A percentile compares a stretch with the other conserved stretches of the same genome.
Conservation (phyloP, 192 early-diverging fungal genomes). For the Coemansia sp. region DNA sequence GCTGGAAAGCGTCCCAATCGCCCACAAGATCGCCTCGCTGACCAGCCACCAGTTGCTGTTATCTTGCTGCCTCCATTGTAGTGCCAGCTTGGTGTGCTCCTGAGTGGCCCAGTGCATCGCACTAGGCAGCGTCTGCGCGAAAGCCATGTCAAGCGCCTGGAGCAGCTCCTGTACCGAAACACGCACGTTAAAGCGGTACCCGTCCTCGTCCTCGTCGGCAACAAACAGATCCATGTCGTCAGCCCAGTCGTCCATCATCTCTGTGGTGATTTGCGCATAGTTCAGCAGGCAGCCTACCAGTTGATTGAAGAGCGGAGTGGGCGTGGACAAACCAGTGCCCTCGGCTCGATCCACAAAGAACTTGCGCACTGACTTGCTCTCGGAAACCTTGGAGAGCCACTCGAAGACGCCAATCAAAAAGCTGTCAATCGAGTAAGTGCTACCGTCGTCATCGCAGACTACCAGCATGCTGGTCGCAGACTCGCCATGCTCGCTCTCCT, state of each 20-base stretch:
- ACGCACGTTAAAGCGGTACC: constrained; percentile 83
- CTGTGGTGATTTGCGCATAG: constrained; percentile 83
- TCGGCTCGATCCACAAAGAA: constrained; percentile 32
- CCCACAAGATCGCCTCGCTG: constrained; percentile 81
- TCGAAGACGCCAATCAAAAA: constrained; percentile 50
- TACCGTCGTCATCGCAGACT: constrained; percentile 42
- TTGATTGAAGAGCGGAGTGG: constrained; percentile 60
- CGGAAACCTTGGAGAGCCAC: constrained; percentile 42
- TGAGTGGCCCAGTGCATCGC: constrained; percentile 61
- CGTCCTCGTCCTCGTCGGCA: constrained; percentile 90
- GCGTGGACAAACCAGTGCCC: not conserved
- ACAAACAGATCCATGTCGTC: constrained; percentile 87
- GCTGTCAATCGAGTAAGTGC: constrained; percentile 28
- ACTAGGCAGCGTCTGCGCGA: constrained; percentile 55
- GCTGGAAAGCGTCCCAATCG: constrained; percentile 67
- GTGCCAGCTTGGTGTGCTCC: constrained; percentile 56
- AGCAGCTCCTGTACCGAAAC: constrained; percentile 81
- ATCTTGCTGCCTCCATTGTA: constrained; percentile 54
- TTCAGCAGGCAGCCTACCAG: constrained; percentile 63
- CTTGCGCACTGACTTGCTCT: constrained; percentile 37
- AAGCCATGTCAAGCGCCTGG: constrained; percentile 56
- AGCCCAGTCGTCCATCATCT: constrained; percentile 78
- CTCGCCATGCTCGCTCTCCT: constrained; percentile 41
- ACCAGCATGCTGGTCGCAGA: constrained; percentile 40
- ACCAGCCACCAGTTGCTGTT: constrained; percentile 80